Conservation (phyloP, 768 basidiomycete genomes). For the Trametes punicea region DNA sequence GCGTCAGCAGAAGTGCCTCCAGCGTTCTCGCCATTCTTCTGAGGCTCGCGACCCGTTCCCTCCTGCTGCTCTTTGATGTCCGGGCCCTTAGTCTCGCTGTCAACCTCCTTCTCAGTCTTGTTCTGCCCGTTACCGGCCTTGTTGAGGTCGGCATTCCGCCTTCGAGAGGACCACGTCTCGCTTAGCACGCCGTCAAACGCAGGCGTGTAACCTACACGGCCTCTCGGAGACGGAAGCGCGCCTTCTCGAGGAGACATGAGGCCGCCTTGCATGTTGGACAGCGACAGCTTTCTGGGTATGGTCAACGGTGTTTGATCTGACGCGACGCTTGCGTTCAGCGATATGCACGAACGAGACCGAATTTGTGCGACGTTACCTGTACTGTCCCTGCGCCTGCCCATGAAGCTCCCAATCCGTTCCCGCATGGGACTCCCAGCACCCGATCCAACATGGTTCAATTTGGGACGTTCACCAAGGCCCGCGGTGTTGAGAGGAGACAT, state of each 20-base stretch:
- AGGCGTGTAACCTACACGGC: constrained; percentile 52
- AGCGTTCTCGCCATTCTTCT: background rate
- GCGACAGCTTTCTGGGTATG: constrained; percentile 64
- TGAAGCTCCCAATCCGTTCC: constrained; percentile 60
- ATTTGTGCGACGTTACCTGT: constrained; percentile 35
- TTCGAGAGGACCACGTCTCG: constrained; percentile 66
- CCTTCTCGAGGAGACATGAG: constrained; percentile 56
- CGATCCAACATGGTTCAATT: constrained; percentile 49
- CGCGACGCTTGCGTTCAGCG: constrained; percentile 14
- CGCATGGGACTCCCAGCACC: constrained; percentile 53
- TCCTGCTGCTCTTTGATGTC: constrained; percentile 66
- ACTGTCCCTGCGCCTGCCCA: constrained; percentile 64
- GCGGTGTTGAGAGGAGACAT: constrained; percentile 57
- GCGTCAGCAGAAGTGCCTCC: background rate
- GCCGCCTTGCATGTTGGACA: constrained; percentile 55
- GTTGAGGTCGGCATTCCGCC: constrained; percentile 51
- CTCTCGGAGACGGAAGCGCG: constrained; percentile 61
- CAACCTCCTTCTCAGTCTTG: constrained; percentile 33
- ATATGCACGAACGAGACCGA: background rate
- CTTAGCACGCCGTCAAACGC: constrained; percentile 75
- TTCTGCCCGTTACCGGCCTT: constrained; percentile 37
- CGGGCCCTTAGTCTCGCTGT: constrained; percentile 40
- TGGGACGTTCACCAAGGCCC: constrained; percentile 51
- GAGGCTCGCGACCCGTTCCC: constrained; percentile 31
- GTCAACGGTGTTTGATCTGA: constrained; percentile 57